These are phyloP conservation scores for Picea abies DNA, from an alignment of 83 land plant species.

Conservation along the genomic window DNA sequence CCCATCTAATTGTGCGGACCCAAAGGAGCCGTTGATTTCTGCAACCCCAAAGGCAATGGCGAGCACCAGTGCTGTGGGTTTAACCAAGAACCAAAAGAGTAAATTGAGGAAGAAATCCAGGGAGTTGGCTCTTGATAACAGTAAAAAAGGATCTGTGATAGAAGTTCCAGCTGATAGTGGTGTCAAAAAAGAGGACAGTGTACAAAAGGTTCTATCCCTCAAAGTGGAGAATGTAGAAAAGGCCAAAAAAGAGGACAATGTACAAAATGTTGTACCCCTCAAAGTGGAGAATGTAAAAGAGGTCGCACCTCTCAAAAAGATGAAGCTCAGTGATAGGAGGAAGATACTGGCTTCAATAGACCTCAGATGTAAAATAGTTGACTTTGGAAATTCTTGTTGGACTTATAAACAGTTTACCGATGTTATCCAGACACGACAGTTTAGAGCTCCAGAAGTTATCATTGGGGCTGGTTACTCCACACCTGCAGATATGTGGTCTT, in stretches of 20 bases:
- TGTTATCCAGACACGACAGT: constrained; percentile 53
- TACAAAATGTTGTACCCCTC: not conserved
- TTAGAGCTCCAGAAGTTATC: constrained; percentile 47
- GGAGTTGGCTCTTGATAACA: constrained; percentile 16
- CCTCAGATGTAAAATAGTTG: constrained; percentile 50
- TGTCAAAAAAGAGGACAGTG: not conserved
- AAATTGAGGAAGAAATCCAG: constrained; percentile 25
- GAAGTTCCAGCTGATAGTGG: not conserved
- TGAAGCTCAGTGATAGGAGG: not conserved
- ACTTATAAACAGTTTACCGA: constrained; percentile 42
- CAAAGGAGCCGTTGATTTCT: not conserved
- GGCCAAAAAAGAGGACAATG: not conserved
- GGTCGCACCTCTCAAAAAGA: not conserved
- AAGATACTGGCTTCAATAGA: constrained; percentile 20
- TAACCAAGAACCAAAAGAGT: constrained; percentile 30
- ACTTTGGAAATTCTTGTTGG: constrained; percentile 54
- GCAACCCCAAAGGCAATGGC: not conserved
- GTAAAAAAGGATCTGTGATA: not conserved
- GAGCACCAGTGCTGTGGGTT: not conserved
- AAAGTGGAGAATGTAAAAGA: not conserved
- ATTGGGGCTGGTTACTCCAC: constrained; percentile 45
- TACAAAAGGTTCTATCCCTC: no score
- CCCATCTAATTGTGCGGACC: not conserved
- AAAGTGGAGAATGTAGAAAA: not conserved
- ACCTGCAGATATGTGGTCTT: constrained; percentile 51